Conservation (phyloP, 495 filamentous ascomycete genomes). For the Trichodelitschia bisporula region DNA sequence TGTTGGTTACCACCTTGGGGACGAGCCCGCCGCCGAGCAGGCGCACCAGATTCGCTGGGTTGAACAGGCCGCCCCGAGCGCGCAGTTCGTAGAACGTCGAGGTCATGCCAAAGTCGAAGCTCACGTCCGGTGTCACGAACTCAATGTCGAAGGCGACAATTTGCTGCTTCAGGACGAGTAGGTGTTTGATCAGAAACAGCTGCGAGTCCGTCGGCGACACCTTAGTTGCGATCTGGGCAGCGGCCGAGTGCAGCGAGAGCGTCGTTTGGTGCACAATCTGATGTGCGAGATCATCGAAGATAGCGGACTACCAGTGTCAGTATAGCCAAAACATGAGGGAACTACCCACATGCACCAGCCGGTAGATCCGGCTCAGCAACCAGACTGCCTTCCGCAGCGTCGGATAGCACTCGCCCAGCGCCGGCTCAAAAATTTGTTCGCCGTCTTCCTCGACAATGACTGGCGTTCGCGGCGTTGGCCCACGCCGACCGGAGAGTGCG, state of each 20-base stretch:
- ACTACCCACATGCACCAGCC: constrained; percentile 54
- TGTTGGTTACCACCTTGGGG: constrained; percentile 14
- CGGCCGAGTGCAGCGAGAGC: constrained; percentile 30
- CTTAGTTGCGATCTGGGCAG: constrained; percentile 21
- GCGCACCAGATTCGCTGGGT: constrained; percentile 24
- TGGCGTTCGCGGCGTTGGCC: constrained; percentile 20
- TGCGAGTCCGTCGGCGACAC: constrained; percentile 34
- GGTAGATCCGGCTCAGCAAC: constrained; percentile 64
- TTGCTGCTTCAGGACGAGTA: constrained; percentile 74
- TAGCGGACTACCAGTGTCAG: constrained; percentile 25
- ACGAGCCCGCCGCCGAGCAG: constrained; percentile 16
- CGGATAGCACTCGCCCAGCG: constrained; percentile 30
- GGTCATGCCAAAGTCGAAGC: constrained; percentile 56
- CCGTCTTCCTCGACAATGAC: constrained; percentile 26
- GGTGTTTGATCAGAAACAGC: constrained; percentile 75
- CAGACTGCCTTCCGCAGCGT: constrained; percentile 57
- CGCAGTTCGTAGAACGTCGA: constrained; percentile 55
- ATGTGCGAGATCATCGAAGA: constrained; percentile 58
- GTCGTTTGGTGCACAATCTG: constrained; percentile 55
- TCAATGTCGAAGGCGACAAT: constrained; percentile 83
- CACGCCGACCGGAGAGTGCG: constrained; percentile 16
- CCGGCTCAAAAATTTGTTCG: constrained; percentile 4
- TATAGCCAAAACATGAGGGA: constrained; percentile 6
- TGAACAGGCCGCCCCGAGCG: constrained; percentile 43
- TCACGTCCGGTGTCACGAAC: constrained; percentile 44